Percentiles rank a stretch among this genome's conserved stretches.
Conservation (phyloP, 257 asterid genomes). For the Solanum rostratum region DNA sequence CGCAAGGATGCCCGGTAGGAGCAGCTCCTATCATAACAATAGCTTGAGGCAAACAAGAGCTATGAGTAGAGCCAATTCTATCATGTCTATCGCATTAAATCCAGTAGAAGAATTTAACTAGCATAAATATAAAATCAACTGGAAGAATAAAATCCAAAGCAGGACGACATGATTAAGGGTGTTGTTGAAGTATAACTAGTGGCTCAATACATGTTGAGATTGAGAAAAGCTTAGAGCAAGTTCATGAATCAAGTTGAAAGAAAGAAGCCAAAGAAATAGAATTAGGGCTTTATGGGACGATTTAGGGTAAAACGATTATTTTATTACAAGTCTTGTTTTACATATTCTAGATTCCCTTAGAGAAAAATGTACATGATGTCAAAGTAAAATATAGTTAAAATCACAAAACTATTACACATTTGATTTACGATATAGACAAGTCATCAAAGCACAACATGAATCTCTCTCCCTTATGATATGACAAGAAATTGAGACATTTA, state of each 20-base stretch:
- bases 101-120: neutral
- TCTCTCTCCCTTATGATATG: too few relatives aligned
- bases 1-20: conserved; percentile 20
- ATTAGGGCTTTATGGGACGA: too few relatives aligned
- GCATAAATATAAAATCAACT: neutral
- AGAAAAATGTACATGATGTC: neutral
- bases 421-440: neutral
- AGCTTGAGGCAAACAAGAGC: neutral
- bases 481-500: too few relatives aligned
- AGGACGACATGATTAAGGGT: neutral
- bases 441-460: too few relatives aligned
- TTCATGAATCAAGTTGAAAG: too few relatives aligned
- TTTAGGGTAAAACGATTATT: neutral
- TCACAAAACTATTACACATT: neutral
- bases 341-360: neutral
- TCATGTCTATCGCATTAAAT: neutral
- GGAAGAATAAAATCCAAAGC: neutral
- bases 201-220: too few relatives aligned
- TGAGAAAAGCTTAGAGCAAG: too few relatives aligned
- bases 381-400: neutral
- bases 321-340: neutral
- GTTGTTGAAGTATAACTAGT: too few relatives aligned
- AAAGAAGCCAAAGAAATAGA: too few relatives aligned
- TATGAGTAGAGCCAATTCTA: neutral
- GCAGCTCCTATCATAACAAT: conserved; percentile 32